Base-by-base conservation (phyloP, 208 protist genomes). In the Borovskyia barvae region DNA sequence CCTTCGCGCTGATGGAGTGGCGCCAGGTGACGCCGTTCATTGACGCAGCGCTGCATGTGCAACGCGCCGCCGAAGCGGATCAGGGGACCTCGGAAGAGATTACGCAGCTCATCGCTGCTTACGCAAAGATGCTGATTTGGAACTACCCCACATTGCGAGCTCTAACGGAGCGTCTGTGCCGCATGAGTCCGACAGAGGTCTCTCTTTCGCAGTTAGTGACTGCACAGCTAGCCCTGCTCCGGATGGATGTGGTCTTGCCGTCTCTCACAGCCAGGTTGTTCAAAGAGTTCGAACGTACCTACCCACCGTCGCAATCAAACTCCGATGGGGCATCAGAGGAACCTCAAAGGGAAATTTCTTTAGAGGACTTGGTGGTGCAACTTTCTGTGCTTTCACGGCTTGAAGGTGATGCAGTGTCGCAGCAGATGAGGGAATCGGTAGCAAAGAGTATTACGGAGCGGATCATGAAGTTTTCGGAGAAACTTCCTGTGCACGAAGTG, bases 51-150 rank as follows among this genome's bases (percentile, higher is more conserved):
- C 72, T 72, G 11, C 15, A 51, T 28, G 66, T 92, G 8, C 57
- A 75, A 30, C 32, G 36, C 36, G 53, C 69, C 61, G 48, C 54
- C 35, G 35, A 24, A 30, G 50, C 39, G 11, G 63, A 71, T 50
- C 45, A 66, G n/a, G 61, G 66, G 47, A 76, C 45, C 5, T 53
- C 53, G 14, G 47, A 60, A 42, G 58, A 75, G 17, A 19, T 75
- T 15, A 66, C 68, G 35, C 55, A 66, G 30, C 66, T 90, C 24
- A 46, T 93, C 19, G 79, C 81, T 4, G 66, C 87, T 14, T 93
- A 83, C 28, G 69, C 83, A 14, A 84, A 83, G 55, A 82, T 85
- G 83, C 57, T 93, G 6, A 72, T 93, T 5, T 91, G 82, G 83
- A 75, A 88, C 42, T 93, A 87, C 39, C 68, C 54, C 9, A 70